Evolutionary conservation across 345 rosid species (phyloP), one percentile per base, ranked within the genome.

Genomic region (Psidium guajava): DNA sequence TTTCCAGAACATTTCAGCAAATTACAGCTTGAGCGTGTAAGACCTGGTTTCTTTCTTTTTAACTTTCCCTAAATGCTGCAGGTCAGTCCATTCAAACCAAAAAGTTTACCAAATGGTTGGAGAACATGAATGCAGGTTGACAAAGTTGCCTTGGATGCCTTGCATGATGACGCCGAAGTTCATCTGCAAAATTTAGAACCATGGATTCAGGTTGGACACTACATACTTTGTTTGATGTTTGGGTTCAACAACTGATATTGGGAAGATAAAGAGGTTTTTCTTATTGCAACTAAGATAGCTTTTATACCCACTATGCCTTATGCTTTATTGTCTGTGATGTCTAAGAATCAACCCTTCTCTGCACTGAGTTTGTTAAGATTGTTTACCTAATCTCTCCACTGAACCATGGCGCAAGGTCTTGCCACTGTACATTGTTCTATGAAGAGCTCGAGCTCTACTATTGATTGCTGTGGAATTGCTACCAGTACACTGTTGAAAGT

Each of bases 1-100:
- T 97, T 97, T 81, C 99, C 99, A 0, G 99, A 97, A 91, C 99
- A 97, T 89, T 97, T 93, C 83, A 93, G 94, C 92, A 97, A 93
- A 87, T 89, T 96, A 90, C 99, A 97, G 88, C 99, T 96, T 82
- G 99, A 95, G 89, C 95, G 99, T 84, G 99, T 97, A 90, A 93
- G 98, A 81, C 51, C 61, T 85, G 74, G 85, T 21, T 73, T 82
- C 82, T 86, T 64, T 44, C 82, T 32, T 84, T 52, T 82, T 47
- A 44, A 21, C 83, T 56, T 10, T 58, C 64, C 32, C 28, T 6
- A 40, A 59, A 51, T 54, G 61, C 73, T 42, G 57, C 42, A 73
- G 59, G 22, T 74, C 40, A 4, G 50, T 56, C 21, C 47, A 83
- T n/a, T 64, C 57, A 69, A 51, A 21, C 40, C n/a, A 32, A 22